phyloP scores from a whole-genome alignment of 148 eudicot genomes.

The Heliamphora exappendiculata region DNA sequence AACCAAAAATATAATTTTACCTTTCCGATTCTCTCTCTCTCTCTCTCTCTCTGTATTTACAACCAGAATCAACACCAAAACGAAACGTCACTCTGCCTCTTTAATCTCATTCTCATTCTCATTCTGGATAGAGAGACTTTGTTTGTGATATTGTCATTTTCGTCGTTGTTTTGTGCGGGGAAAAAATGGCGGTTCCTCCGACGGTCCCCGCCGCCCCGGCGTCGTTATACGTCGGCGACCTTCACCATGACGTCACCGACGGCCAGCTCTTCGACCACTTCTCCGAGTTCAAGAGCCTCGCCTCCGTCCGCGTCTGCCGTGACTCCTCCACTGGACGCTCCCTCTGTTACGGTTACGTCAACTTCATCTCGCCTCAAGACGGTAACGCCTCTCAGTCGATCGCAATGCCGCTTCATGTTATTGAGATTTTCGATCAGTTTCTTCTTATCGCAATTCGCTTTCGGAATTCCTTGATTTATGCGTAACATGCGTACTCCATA shows the following conservation, averaged over 20 bases:
- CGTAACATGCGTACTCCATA: background rate
- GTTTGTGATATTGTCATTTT: background rate
- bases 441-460: background rate
- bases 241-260: slow-evolving; percentile 44
- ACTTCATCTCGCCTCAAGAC: slow-evolving; percentile 53
- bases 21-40: background rate
- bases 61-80: slow-evolving; percentile 13
- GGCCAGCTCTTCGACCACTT: slow-evolving; percentile 49
- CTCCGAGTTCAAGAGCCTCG: slow-evolving; percentile 42
- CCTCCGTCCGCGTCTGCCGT: slow-evolving; percentile 77
- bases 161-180: background rate
- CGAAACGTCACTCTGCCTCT: slow-evolving; percentile 18
- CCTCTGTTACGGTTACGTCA: slow-evolving; percentile 74
- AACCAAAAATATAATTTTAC: background rate
- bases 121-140: background rate
- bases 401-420: background rate
- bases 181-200: slow-evolving; percentile 20
- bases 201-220: slow-evolving; percentile 24
- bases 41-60: background rate
- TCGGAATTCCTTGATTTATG: background rate
- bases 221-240: slow-evolving; percentile 78
- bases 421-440: background rate
- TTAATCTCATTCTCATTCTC: slow-evolving; percentile 1
- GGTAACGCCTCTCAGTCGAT: slow-evolving; percentile 27
- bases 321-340: slow-evolving; percentile 59